A percentile compares a stretch with the other conserved stretches of the same genome.
phyloP scores from a whole-genome alignment of 2,329 filamentous ascomycete genomes.

The Chrysosporium queenslandicum region DNA sequence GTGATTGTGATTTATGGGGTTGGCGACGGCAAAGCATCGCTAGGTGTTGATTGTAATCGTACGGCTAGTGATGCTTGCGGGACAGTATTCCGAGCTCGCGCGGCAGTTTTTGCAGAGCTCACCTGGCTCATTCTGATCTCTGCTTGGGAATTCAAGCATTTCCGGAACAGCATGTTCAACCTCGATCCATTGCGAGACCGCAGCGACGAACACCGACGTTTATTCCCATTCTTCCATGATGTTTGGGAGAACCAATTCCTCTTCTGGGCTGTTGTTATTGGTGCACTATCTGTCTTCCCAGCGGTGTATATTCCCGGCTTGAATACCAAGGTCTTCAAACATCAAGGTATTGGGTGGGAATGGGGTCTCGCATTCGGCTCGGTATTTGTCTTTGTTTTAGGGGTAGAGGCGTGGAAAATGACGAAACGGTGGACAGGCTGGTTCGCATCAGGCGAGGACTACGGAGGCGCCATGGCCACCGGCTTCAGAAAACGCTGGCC shows the following conservation, averaged over 20 bases:
- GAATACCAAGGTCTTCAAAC: conserved; percentile 51
- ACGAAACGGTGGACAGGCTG: conserved; percentile 39
- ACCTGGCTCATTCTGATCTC: conserved; percentile 49
- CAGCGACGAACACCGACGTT: conserved; percentile 21
- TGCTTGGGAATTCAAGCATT: conserved; percentile 47
- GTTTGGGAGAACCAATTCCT: conserved; percentile 43
- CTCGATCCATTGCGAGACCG: conserved; percentile 33
- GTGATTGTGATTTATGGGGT: conserved; percentile 42
- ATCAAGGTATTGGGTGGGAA: conserved; percentile 52
- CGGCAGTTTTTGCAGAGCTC: conserved; percentile 47
- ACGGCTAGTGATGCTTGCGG: conserved; percentile 14
- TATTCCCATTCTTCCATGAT: conserved; percentile 34
- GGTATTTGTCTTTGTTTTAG: conserved; percentile 47
- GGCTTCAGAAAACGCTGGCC: conserved; percentile 20
- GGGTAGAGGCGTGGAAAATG: conserved; percentile 52
- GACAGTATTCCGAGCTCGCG: conserved; percentile 39
- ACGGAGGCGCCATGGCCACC: conserved; percentile 19
- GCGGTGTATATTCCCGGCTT: conserved; percentile 51
- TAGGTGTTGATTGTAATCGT: conserved; percentile 19
- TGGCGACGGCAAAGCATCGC: conserved; percentile 31
- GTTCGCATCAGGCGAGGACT: conserved; percentile 25
- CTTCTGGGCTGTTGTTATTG: conserved; percentile 40
- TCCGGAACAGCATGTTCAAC: conserved; percentile 47
- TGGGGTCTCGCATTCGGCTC: conserved; percentile 52
- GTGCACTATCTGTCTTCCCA: conserved; percentile 43